A percentile compares a stretch with the other conserved stretches of the same genome.
Evolutionary conservation across 306 rosid genomes (phyloP).

Genomic region (Phaseolus lunatus): DNA sequence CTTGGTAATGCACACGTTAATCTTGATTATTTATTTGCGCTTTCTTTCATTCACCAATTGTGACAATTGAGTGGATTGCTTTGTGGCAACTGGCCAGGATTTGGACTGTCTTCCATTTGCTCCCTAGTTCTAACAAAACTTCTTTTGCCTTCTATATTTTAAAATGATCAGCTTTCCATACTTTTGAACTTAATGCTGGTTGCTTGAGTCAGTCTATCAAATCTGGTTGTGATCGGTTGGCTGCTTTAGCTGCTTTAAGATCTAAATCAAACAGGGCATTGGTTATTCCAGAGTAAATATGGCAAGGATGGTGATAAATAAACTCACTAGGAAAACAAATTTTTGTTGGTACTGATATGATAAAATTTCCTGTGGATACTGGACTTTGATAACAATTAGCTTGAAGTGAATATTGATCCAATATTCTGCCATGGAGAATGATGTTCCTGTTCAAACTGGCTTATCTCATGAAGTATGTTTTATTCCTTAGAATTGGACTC

Average conservation of each 20-base stretch:
- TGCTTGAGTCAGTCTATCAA: conserved; percentile 31
- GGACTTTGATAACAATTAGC: neutral
- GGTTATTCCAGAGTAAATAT: conserved; percentile 31
- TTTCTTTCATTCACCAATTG: conserved; percentile 31
- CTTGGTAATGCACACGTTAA: conserved; percentile 63
- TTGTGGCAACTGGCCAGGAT: conserved; percentile 29
- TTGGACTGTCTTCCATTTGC: conserved; percentile 27
- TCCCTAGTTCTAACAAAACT: conserved; percentile 24
- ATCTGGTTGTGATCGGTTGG: conserved; percentile 21
- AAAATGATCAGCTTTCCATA: neutral
- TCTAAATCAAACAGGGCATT: conserved; percentile 3
- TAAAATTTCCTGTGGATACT: conserved; percentile 12
- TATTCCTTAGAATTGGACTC: conserved; percentile 15
- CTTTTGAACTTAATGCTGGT: neutral
- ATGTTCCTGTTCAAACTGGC: conserved; percentile 6
- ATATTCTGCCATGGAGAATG: neutral
- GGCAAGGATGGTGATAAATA: neutral
- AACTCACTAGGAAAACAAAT: neutral
- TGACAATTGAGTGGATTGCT: conserved; percentile 15
- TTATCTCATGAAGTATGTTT: conserved; percentile 22
- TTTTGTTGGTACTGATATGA: neutral
- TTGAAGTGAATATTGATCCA: neutral
- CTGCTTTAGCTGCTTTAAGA: conserved; percentile 27
- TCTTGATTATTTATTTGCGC: neutral
- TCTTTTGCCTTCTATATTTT: conserved; percentile 3